These are phyloP conservation scores for Malus hybrid DNA, from an alignment of 331 rosid species.

Conservation along the genomic window DNA sequence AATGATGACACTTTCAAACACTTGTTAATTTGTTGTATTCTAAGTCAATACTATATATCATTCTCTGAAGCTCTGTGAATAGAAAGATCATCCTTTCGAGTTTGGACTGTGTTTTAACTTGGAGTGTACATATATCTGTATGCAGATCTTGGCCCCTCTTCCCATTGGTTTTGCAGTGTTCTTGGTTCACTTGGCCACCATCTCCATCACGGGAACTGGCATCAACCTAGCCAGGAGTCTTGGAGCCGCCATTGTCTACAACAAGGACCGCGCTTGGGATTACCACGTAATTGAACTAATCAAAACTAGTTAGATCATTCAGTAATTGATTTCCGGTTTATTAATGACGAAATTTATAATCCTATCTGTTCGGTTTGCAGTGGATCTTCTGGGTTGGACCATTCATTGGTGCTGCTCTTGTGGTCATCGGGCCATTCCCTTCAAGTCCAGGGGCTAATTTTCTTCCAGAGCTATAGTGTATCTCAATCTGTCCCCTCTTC, in stretches of 20 bases:
- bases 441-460: constrained; percentile 54
- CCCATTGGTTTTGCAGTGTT: constrained; percentile 96
- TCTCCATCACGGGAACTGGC: constrained; percentile 90
- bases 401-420: constrained; percentile 84
- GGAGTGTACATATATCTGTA: background rate
- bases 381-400: constrained; percentile 99
- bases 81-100: background rate
- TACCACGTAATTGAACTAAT: constrained; percentile 38
- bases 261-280: constrained; percentile 70
- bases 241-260: constrained; percentile 84
- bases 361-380: constrained; percentile 23
- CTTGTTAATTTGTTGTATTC: background rate
- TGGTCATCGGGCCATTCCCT: constrained; percentile 89
- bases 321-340: background rate
- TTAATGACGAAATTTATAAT: background rate
- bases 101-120: background rate
- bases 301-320: background rate
- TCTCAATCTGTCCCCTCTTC: no score
- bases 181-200: constrained; percentile 94
- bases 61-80: background rate
- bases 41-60: background rate
- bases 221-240: constrained; percentile 95
- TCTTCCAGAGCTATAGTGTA: background rate
- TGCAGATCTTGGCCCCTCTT: constrained; percentile 87
- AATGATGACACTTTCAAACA: background rate